Base-by-base conservation (phyloP, 345 rosid genomes). In the Brassica carinata region DNA sequence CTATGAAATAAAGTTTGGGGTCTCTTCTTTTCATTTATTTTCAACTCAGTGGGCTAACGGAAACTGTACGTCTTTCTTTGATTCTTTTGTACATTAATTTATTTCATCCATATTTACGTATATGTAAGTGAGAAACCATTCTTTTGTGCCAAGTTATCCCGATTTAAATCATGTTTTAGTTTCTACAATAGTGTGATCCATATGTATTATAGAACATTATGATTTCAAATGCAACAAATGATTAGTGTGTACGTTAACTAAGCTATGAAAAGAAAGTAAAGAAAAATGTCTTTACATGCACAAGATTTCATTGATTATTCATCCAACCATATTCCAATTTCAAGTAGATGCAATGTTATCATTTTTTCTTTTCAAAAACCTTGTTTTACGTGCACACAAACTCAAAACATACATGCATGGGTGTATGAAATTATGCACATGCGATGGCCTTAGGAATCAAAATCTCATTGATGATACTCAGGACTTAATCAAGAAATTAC, bases 381-480 rank as follows among this genome's bases (percentile, higher is more conserved):
- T 53, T 15, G 0, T 8, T 71, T 65, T 27, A 48, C 48, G 18
- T 38, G 27, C 53, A 79, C 7, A 67, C 74, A 55, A 79, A 67
- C 36, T 31, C 70, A 62, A 67, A 27, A 67, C 30, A 40, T 15
- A 45, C 27, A 63, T 11, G 45, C 53, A 66, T 71, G 51, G 7
- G 72, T 64, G 58, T 78, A n/a, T 27, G 61, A 72, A 72, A 48
- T 66, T 66, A 19, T 57, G 68, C 82, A 79, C 78, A 73, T 79
- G 78, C 19, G 5, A 73, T 59, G 78, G 82, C 73, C 74, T 59
- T 73, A 67, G 5, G 55, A 73, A 67, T 67, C 82, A 79, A 79
- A 29, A 43, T 79, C 13, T 67, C 74, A 73, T 59, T 68, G 74
- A 73, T 58, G 63, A 38, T 73, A 14, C 36, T 19, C 59, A 31